Evolutionary conservation across 2,329 filamentous ascomycete genomes (phyloP).

Genomic region (Ploettnerulaceae sp.): DNA sequence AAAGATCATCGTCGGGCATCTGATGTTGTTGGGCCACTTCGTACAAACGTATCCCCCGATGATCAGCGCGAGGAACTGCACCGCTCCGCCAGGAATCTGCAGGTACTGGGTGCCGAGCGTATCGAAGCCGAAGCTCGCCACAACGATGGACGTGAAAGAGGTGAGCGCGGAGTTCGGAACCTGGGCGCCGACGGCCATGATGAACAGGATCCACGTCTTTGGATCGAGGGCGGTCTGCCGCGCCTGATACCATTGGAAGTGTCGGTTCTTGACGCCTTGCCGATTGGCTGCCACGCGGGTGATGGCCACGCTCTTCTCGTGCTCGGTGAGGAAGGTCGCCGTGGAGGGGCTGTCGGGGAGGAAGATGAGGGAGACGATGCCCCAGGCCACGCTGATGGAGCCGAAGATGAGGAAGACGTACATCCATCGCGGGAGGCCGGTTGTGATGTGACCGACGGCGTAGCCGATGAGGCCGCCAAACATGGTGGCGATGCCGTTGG

Average conservation of each 20-base stretch:
- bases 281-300: constrained; percentile 19
- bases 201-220: constrained; percentile 35
- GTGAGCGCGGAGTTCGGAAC: constrained; percentile 51
- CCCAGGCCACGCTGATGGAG: constrained; percentile 16
- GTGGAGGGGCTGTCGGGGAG: constrained; percentile 52
- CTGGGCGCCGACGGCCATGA: constrained; percentile 47
- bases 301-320: constrained; percentile 30
- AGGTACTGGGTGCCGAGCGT: constrained; percentile 51
- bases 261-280: constrained; percentile 24
- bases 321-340: constrained; percentile 43
- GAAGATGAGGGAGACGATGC: constrained; percentile 45
- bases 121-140: constrained; percentile 46
- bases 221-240: constrained; percentile 23
- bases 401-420: constrained; percentile 62
- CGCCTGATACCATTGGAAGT: constrained; percentile 21
- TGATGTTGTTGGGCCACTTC: constrained; percentile 44
- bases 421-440: constrained; percentile 55
- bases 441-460: constrained; percentile 55
- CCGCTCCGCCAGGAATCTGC: constrained; percentile 54
- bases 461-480: constrained; percentile 52
- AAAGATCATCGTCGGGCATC: constrained; percentile 51
- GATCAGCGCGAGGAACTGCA: constrained; percentile 51
- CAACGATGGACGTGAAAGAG: constrained; percentile 53
- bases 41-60: constrained; percentile 48
- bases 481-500: constrained; percentile 55